Base-by-base conservation (phyloP, 2,329 filamentous ascomycete species). In the Geosmithia putterillii region DNA sequence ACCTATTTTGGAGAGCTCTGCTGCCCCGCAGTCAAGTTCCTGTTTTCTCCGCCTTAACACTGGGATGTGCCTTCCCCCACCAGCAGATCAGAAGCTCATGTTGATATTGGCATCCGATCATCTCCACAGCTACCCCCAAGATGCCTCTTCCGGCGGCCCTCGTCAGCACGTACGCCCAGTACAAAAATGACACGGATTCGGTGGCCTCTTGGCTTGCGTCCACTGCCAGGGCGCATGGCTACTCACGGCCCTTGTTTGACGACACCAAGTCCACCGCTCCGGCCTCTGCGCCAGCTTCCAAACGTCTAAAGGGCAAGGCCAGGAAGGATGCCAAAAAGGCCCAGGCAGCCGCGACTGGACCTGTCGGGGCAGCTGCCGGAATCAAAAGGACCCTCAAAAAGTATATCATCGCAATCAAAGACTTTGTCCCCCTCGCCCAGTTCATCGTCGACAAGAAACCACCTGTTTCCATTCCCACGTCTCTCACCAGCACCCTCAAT, bases 131-230 rank as follows among this genome's bases (percentile, higher is more conserved):
- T n/a, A n/a, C n/a, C n/a, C n/a, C n/a, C 41, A 50, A 41, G 3
- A 58, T 56, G 52, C 45, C 23, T 25, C 10, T 54, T 4, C 50
- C 51, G 0, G n/a, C 14, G 7, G 28, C 40, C 0, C 46, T 64
- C 0, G 9, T 49, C 28, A 56, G 59, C 43, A 52, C 52, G 1
- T 67, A 67, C 46, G 53, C 53, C 18, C 55, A 58, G 44, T 67
- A 67, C 50, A 67, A 65, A 45, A 45, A 57, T n/a, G 64, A 68
- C 43, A 65, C 60, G 0, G 51, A 65, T 34, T 52, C 56, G 2
- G 55, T 69, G 9, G 63, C 61, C 2, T 50, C 54, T 25, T 69
- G 64, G 65, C 60, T 69, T 7, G 63, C 61, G 2, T 59, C 57
- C 2, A 67, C 63, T 1, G 65, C 65, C 35, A 60, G 55, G 41